Conservation (phyloP, 345 rosid species). For the Geranium brycei region DNA sequence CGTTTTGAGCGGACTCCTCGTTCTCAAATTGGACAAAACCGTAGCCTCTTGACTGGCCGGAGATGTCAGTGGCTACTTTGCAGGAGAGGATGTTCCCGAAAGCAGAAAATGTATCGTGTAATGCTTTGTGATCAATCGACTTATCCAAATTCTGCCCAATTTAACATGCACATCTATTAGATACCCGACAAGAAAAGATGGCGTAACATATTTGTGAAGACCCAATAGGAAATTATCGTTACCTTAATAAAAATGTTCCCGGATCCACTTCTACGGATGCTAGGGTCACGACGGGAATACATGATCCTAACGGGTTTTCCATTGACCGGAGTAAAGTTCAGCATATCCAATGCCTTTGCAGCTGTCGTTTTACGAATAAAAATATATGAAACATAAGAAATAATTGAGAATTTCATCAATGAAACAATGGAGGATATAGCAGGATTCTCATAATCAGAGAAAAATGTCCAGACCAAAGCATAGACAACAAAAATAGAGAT, state of each 20-base stretch:
- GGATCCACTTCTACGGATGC: slow-evolving; percentile 73
- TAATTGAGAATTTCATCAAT: too few relatives aligned
- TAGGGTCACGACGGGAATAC: slow-evolving; percentile 79
- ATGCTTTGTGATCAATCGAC: slow-evolving; percentile 76
- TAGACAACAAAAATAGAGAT: too few relatives aligned
- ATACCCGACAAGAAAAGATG: background rate
- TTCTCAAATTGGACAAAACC: slow-evolving; percentile 86
- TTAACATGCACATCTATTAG: background rate
- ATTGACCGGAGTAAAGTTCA: slow-evolving; percentile 67
- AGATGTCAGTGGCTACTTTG: slow-evolving; percentile 74
- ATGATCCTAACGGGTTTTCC: slow-evolving; percentile 68
- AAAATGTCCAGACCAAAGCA: too few relatives aligned
- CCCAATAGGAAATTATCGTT: slow-evolving; percentile 4
- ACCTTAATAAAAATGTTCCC: slow-evolving; percentile 94
- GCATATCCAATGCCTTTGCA: slow-evolving; percentile 64
- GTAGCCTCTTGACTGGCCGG: slow-evolving; percentile 87
- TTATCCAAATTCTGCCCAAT: slow-evolving; percentile 68
- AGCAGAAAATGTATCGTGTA: slow-evolving; percentile 69
- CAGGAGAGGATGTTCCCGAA: slow-evolving; percentile 85
- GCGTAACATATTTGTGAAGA: background rate
- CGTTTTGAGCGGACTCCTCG: slow-evolving; percentile 68
- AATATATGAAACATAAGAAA: background rate
- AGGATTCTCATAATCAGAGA: too few relatives aligned
- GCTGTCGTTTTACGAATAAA: slow-evolving; percentile 32
- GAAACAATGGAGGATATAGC: too few relatives aligned